Evolutionary conservation across 2,329 filamentous ascomycete genomes (phyloP), one percentile per base, ranked within the genome.

Genomic region (Rutstroemia sp.): DNA sequence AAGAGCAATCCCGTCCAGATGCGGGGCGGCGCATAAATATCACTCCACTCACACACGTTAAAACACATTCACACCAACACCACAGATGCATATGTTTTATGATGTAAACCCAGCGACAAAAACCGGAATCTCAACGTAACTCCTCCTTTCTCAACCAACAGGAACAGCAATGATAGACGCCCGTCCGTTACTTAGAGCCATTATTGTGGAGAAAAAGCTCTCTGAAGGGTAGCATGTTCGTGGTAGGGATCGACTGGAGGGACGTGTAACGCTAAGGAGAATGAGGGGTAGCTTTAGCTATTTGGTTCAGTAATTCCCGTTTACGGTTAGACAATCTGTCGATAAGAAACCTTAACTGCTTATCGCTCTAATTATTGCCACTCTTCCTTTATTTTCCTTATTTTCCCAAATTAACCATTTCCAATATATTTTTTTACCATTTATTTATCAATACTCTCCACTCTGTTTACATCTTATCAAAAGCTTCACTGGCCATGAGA

Each of bases 261-360:
- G 34, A 42, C 36, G 36, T 49, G 38, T 30, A 48, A 19, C 19
- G 21, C 38, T 50, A 40, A 55, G 52, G n/a, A 14, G 40, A 36
- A 50, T 55, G 45, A 30, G 45, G 45, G 45, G 44, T 55, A 42
- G 52, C 46, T 48, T 54, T 30, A 30, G 10, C 8, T 10, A 8
- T 30, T 30, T 30, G 27, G 27, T 10, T 7, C 46, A 52, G 30
- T 52, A 23, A 4, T 48, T 47, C 17, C 23, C 9, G 16, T 44
- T 23, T 21, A 19, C 36, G 40, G 40, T 21, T 44, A 44, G 40
- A 17, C 39, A 42, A 16, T 10, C 10, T 27, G 21, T 12, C 23
- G 23, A 49, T 34, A 30, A 30, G n/a, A 55, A 12, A 23, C 25
- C 25, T 25, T 9, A 36, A 30, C 50, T 50, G n/a, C 45, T 55